A percentile compares a stretch with the other conserved stretches of the same genome.
Evolutionary conservation across 2,329 filamentous ascomycete species (phyloP).

Genomic region (Aschersonia sp.): DNA sequence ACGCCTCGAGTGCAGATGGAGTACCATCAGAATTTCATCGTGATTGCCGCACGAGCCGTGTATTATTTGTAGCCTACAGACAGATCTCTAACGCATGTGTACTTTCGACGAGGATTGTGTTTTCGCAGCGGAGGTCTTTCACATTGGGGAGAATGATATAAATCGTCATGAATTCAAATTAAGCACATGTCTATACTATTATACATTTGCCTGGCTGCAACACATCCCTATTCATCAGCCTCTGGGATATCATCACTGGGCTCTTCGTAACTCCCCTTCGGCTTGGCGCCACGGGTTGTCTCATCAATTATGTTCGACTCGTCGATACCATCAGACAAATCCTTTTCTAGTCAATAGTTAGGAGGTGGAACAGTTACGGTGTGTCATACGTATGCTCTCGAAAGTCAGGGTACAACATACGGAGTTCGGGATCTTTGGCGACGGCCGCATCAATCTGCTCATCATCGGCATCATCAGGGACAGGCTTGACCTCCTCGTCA

Average conservation of each 20-base stretch:
- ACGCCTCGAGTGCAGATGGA: too few relatives aligned
- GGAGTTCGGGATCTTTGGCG: conserved; percentile 1
- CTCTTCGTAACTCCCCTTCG: conserved; percentile 1
- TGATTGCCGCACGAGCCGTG: too few relatives aligned
- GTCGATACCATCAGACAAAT: conserved; percentile 1
- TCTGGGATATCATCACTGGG: conserved; percentile 1
- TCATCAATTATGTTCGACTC: conserved; percentile 3
- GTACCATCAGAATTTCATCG: too few relatives aligned
- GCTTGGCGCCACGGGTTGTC: conserved; percentile 2
- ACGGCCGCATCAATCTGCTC: conserved; percentile 1
- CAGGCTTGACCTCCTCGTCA: conserved; percentile 1
- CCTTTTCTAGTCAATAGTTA: not conserved
- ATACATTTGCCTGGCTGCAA: not conserved
- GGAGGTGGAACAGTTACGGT: not conserved
- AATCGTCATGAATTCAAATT: too few relatives aligned
- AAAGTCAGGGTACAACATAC: not conserved
- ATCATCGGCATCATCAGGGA: conserved; percentile 3
- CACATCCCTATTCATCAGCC: not conserved
- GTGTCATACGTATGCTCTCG: not conserved
- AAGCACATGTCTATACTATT: not conserved
- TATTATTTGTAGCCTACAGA: too few relatives aligned
- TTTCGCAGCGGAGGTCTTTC: too few relatives aligned
- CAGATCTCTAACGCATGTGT: too few relatives aligned
- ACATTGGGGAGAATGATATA: too few relatives aligned
- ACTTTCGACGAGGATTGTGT: too few relatives aligned